Evolutionary conservation across 2,329 filamentous ascomycete genomes (phyloP).

Genomic region (Claviceps spartinae): DNA sequence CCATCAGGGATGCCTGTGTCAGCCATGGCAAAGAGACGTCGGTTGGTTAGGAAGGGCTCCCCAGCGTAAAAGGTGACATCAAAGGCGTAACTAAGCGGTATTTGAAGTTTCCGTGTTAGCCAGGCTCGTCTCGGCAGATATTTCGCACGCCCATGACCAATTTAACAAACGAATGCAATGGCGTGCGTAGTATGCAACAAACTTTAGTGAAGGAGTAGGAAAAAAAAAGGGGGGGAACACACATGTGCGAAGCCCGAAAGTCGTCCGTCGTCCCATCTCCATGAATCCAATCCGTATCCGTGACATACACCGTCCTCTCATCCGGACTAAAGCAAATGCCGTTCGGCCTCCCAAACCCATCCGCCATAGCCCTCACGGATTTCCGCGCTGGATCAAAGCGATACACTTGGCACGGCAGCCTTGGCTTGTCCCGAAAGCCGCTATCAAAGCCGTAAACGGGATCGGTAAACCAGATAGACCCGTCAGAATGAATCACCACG

Average conservation of each 20-base stretch:
- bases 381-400: slow-evolving; percentile 36
- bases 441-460: slow-evolving; percentile 46
- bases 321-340: slow-evolving; percentile 44
- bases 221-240: neutral
- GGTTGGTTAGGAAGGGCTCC: slow-evolving; percentile 29
- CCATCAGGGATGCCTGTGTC: slow-evolving; percentile 32
- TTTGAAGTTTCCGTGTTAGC: too few species aligned
- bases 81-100: slow-evolving; percentile 19
- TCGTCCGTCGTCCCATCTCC: neutral
- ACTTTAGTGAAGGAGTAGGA: too few species aligned
- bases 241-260: neutral
- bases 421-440: slow-evolving; percentile 39
- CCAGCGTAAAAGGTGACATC: slow-evolving; percentile 15
- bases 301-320: slow-evolving; percentile 37
- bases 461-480: slow-evolving; percentile 53
- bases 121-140: too few species aligned
- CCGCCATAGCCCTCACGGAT: slow-evolving; percentile 40
- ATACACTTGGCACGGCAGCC: slow-evolving; percentile 45
- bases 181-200: too few species aligned
- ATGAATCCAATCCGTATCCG: slow-evolving; percentile 28
- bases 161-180: too few species aligned
- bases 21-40: slow-evolving; percentile 37
- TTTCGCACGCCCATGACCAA: too few species aligned
- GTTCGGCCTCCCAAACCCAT: slow-evolving; percentile 42
- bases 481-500: slow-evolving; percentile 34